Evolutionary conservation across 2,329 filamentous ascomycete species (phyloP), one percentile per base, ranked within the genome.

Genomic region (Aspergillus sergii): DNA sequence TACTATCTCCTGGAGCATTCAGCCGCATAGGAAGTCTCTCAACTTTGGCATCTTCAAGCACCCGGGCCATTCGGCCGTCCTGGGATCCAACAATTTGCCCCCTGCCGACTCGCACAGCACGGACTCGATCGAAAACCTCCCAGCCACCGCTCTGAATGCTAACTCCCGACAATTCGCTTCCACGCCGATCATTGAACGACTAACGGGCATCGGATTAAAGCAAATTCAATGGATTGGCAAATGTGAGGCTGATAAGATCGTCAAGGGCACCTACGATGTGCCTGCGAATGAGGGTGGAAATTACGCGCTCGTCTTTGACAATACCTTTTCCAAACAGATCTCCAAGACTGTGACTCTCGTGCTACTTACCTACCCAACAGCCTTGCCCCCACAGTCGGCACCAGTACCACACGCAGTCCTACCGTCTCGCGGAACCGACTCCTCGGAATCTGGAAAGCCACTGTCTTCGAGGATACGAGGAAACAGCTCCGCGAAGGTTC

Each of bases 11-110:
- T 99, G 95, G 95, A 97, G 93, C 74, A 88, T 99, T 45, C 94
- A 98, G 76, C 95, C 95, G 50, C 93, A 98, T 79, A 98, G 96
- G 83, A 98, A 97, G 81, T 97, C 94, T 63, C 91, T 99, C 79
- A 97, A 98, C 81, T 97, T 99, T 77, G 95, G 94, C 75, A 91
- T 99, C 73, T 96, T 99, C 80, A 98, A 97, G 78, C 95, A 98
- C 77, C 94, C 95, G 2, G 93, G 94, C 69, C 89, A 86, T 68
- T 77, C 84, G 64, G 84, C 84, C 68, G 83, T 86, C 66, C 79
- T 81, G 43, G 79, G 76, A 64, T 83, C 76, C 64, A 68, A 75
- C 64, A 75, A 76, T 58, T 67, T 82, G 12, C 77, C 81, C 14
- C 71, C 79, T 26, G 76, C 81, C 63, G 80, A 80, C 46, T 76